Evolutionary conservation across 2,329 filamentous ascomycete species (phyloP), one percentile per base, ranked within the genome.

Genomic region (Hypoxylon sp.): DNA sequence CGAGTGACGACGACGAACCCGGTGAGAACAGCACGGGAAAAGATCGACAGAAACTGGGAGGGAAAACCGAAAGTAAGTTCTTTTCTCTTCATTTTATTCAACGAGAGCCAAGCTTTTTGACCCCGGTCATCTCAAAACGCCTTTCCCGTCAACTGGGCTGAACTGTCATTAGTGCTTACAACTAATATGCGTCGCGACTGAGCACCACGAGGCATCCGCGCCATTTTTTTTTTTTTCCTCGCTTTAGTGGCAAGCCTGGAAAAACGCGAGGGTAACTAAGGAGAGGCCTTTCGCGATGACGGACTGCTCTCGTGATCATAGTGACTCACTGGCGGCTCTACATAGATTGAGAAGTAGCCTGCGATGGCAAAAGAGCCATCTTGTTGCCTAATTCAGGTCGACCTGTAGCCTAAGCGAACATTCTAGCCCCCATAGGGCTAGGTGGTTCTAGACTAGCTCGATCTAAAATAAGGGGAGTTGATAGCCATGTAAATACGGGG

Each of bases 1-100:
- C 63, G 70, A 73, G 50, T 29, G 71, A 73, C 68, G 56, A 62
- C 53, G 61, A 65, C 53, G 61, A 63, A 52, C 61, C 54, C 37
- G 46, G 61, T 53, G 50, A 58, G 43, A 60, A 56, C 55, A 57
- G 57, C 48, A 56, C 57, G 16, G 34, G 57, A 58, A 61, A 64
- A 23, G 47, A 66, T 58, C 55, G 51, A 61, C 56, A 14, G 9
- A 16, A 66, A 60, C 51, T 23, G 27, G 45, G 61, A 59, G 21
- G 50, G 45, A 30, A 61, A 46, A 43, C 54, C 52, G 11, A 53
- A 58, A 11, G 55, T 46, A 53, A 51, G n/a, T 45, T 30, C 25
- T 55, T 43, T 52, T n/a, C 39, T 34, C 46, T 63, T 61, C 29
- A 37, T 51, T 56, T 50, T 64, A 43, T 54, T 68, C 63, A 41